Conservation (phyloP, 148 eudicot genomes). For the Beta vulgaris region DNA sequence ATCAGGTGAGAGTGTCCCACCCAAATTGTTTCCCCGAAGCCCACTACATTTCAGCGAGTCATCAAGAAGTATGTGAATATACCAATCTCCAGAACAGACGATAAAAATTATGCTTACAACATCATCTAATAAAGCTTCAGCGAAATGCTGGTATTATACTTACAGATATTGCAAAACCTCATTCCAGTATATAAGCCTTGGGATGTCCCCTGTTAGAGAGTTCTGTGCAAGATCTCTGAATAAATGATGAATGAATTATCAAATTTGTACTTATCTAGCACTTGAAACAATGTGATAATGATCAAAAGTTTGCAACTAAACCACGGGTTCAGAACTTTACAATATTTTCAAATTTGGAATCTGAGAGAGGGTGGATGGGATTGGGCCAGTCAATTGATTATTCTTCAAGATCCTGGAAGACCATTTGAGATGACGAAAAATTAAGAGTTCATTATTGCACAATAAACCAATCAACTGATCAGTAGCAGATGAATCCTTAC, state of each 20-base stretch:
- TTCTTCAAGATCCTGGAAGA: slow-evolving; percentile 71
- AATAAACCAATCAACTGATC: background rate
- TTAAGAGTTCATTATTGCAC: background rate
- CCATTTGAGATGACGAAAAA: background rate
- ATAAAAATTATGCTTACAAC: background rate
- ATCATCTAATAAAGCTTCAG: background rate
- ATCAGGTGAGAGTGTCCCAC: slow-evolving; percentile 78
- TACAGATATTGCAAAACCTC: slow-evolving; percentile 95
- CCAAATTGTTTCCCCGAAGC: slow-evolving; percentile 80
- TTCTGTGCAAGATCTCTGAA: slow-evolving; percentile 92
- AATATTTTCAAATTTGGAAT: slow-evolving; percentile 82
- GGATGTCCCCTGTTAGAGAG: slow-evolving; percentile 89
- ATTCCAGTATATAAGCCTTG: slow-evolving; percentile 95
- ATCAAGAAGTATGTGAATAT: background rate
- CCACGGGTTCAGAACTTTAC: slow-evolving; percentile 37
- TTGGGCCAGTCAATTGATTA: slow-evolving; percentile 86
- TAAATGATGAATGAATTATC: background rate
- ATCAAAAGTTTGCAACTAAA: background rate
- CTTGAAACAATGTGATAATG: background rate
- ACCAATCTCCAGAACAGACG: background rate
- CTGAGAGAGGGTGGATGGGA: slow-evolving; percentile 97
- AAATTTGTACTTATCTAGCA: background rate
- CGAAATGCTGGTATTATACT: slow-evolving; percentile 23
- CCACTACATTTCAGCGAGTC: slow-evolving; percentile 49
- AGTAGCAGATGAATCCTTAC: slow-evolving; percentile 42